Base-by-base conservation (phyloP, 129 eudicot genomes). In the Pittosporum tobira region DNA sequence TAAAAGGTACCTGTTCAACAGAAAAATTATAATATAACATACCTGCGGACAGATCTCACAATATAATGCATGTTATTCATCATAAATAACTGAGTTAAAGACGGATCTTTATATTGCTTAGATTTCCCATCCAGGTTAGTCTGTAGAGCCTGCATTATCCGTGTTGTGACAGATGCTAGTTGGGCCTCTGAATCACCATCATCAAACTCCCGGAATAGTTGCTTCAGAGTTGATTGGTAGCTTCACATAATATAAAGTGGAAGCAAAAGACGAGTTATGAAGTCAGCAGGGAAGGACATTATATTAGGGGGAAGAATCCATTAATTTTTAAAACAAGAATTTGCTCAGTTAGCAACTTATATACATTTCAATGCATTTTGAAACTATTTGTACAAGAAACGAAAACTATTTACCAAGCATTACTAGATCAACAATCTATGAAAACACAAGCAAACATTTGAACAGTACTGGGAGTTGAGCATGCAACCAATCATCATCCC, bases 11-110 rank as follows among this genome's bases (percentile, higher is more conserved):
- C 6, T 36, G 25, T 15, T 48, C 42, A 40, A 8, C 20, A 51
- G 31, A 36, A 13, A 14, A 14, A 34, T 26, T 15, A 27, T 26
- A 21, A 19, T 36, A 46, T 27, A 40, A 55, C 75, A 49, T 65
- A 90, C 97, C 89, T 83, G 34, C 95, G 70, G 34, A 90, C 97
- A 29, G 97, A 85, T 90, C 95, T 72, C 26, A 90, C 95, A 19
- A 83, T 76, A 48, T 90, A 90, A 70, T 90, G 97, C 12, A 86
- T 90, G 67, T 90, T 90, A 71, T 90, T 90, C 97, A 90, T 90
- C 77, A 90, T 70, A 73, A 90, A 90, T 50, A 90, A 30, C 55
- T 90, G 95, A 65, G 95, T 82, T 62, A 90, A 66, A 51, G 97
- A 82, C 61, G 84, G 75, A 78, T 90, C 97, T 74, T 80, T 90